Base-by-base conservation (phyloP, 768 basidiomycete species). In the Boletales sp. region DNA sequence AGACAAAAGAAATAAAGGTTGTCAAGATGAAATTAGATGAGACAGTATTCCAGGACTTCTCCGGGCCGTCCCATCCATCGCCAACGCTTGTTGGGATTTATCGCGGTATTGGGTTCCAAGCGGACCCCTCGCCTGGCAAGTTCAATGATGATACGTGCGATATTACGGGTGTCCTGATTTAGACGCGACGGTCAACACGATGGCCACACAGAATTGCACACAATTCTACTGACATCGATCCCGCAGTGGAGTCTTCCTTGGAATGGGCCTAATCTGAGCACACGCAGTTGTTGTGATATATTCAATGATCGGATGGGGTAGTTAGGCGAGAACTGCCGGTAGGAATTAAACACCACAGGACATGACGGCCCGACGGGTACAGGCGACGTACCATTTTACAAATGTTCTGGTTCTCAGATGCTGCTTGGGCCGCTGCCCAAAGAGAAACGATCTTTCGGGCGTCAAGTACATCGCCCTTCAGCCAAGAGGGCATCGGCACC, bases 171-270 rank as follows among this genome's bases (percentile, higher is more conserved):
- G 70, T 99, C 94, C 92, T 94, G 25, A 38, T 37, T 41, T 48
- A 38, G 13, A 55, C 52, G 48, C 21, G 19, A 38, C 14, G 19
- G n/a, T 58, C 45, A 55, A 37, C 35, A 48, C 30, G 28, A 30
- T 9, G 41, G 34, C 41, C 36, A 15, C 19, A 41, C 19, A 37
- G 41, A 28, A 11, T 19, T 9, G 38, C 13, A 34, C 50, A 48
- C 47, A n/a, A 55, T 49, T 49, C 43, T 39, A 83, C 89, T 74
- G 54, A 94, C 94, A 70, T 94, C 92, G 33, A 95, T 87, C 19
- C 95, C 95, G 61, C 83, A 83, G 69, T 98, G 95, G 48, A 82
- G 76, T 58, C 88, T 81, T 18, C 95, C 94, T 66, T 86, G 72
- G 63, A 98, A 98, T 8, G 77, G 74, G 5, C 80, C 75, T 41